Evolutionary conservation across 2,329 filamentous ascomycete species (phyloP), one percentile per base, ranked within the genome.

Genomic region (Hymenoscyphus salicellus): DNA sequence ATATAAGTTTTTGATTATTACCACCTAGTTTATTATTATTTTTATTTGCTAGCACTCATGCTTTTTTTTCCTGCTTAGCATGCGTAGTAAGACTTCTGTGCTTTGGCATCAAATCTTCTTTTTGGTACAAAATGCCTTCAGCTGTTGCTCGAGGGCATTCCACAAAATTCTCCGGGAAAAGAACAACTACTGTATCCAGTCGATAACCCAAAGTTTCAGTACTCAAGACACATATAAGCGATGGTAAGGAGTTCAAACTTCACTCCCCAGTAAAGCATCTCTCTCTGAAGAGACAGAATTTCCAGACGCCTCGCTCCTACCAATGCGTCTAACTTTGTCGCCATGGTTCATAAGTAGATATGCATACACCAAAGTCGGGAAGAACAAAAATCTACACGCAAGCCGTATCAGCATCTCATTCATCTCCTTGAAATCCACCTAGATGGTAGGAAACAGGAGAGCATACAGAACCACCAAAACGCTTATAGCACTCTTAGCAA

Each of bases 381-480:
- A 70, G 41, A 67, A 70, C 1, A 69, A 16, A 28, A 68, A 55
- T 3, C 68, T 69, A 23, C 26, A n/a, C 4, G 0, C 23, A 2
- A 52, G 32, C n/a, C 36, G 16, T 14, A 33, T 17, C 11, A 28
- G 28, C 17, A 32, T 3, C 32, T 33, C n/a, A 28, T 20, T 1
- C 10, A 38, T 33, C 2, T 30, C 20, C n/a, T 7, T 30, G 26
- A 7, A 60, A 55, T 11, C 5, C 30, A 32, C 10, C 33, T 58
- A 32, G 49, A 36, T 14, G 11, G 16, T 38, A 6, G 16, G n/a
- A 14, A 17, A 32, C 20, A 17, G 28, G 46, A 58, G 61, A 30
- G 66, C 69, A 61, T 63, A 72, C 70, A 71, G 60, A n/a, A 69
- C 63, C 6, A 69, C 32, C 30, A 72, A 49, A 17, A 66, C 60